These are phyloP conservation scores for Hygrophorus pudorinus DNA, from an alignment of 768 basidiomycete species.

Conservation along the genomic window DNA sequence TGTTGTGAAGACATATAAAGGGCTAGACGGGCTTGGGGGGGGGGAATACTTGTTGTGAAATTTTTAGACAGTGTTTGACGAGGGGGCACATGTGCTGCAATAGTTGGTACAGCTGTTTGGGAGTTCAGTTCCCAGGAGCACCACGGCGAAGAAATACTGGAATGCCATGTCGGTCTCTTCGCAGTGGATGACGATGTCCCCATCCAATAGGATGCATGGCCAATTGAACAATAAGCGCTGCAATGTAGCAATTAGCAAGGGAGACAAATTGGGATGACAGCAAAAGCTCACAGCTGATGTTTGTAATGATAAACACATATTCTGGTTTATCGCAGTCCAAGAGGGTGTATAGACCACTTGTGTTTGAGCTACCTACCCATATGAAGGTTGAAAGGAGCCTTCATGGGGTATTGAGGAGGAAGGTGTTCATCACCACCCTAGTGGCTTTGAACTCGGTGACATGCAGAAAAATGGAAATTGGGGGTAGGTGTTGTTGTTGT, in stretches of 20 bases:
- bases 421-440: conserved; percentile 70
- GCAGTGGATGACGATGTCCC: conserved; percentile 62
- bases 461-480: conserved; percentile 45
- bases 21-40: too few relatives aligned
- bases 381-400: conserved; percentile 59
- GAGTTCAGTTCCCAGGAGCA: conserved; percentile 23
- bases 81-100: conserved; percentile 32
- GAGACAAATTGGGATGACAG: conserved; percentile 1
- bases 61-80: conserved; percentile 38
- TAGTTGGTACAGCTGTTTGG: conserved; percentile 25
- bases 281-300: conserved; percentile 52
- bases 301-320: conserved; percentile 66
- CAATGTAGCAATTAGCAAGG: conserved; percentile 2
- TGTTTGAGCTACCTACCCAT: conserved; percentile 47
- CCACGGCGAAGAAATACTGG: conserved; percentile 60
- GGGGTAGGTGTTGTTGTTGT: conserved; percentile 17
- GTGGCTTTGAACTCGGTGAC: conserved; percentile 55
- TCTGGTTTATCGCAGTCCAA: conserved; percentile 56
- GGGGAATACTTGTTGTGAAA: conserved; percentile 50
- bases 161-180: conserved; percentile 57
- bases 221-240: conserved; percentile 63
- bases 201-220: conserved; percentile 63
- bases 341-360: conserved; percentile 52
- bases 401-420: conserved; percentile 55
- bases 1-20: too few relatives aligned